Percentiles rank a stretch among this genome's conserved stretches.
Conservation (phyloP, 805 yeast species). For the Yarrowia keelungensis region DNA sequence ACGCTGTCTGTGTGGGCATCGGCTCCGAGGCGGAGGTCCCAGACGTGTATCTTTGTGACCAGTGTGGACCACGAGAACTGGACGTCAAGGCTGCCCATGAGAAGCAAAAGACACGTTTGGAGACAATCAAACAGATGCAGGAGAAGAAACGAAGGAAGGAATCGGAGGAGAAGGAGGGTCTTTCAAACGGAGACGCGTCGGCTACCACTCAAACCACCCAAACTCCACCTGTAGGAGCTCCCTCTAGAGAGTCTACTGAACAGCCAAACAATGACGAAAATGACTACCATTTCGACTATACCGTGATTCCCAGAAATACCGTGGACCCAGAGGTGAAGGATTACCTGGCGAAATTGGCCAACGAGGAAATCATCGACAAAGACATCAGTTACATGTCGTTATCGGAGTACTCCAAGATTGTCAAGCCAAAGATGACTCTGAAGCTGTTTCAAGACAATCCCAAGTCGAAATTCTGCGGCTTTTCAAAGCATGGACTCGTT, state of each 20-base stretch:
- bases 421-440: slow-evolving; percentile 55
- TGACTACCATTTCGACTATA: slow-evolving; percentile 36
- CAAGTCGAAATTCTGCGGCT: slow-evolving; percentile 65
- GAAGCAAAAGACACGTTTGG: slow-evolving; percentile 50
- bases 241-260: slow-evolving; percentile 33
- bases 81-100: slow-evolving; percentile 56
- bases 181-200: slow-evolving; percentile 24
- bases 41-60: slow-evolving; percentile 79
- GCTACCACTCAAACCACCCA: slow-evolving; percentile 31
- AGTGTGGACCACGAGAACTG: slow-evolving; percentile 63
- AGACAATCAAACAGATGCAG: slow-evolving; percentile 25
- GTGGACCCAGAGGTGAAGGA: slow-evolving; percentile 26
- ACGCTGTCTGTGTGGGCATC: slow-evolving; percentile 87
- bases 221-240: background rate
- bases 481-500: slow-evolving; percentile 71
- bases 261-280: slow-evolving; percentile 29
- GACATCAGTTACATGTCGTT: slow-evolving; percentile 41
- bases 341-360: slow-evolving; percentile 11
- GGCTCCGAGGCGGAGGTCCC: slow-evolving; percentile 76
- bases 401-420: slow-evolving; percentile 41
- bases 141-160: slow-evolving; percentile 33
- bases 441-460: slow-evolving; percentile 66
- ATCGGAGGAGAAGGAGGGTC: slow-evolving; percentile 31
- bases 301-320: slow-evolving; percentile 21
- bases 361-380: slow-evolving; percentile 30